Base-by-base conservation (phyloP, 202 grass and related monocot genomes). In the Brachypodium distachyon region DNA sequence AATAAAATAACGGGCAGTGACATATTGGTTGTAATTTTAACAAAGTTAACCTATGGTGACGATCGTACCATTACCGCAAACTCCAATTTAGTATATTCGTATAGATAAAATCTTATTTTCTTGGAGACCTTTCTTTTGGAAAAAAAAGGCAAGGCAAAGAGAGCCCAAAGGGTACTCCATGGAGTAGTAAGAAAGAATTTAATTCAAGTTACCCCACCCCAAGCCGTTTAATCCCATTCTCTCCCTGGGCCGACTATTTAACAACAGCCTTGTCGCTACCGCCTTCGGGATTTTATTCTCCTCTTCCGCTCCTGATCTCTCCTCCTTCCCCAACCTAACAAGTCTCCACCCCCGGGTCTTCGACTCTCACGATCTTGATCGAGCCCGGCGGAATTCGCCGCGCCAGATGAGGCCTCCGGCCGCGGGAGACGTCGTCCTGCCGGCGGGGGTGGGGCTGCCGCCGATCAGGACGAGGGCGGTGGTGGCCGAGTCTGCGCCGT, bases 241-340 rank as follows among this genome's bases (percentile, higher is more conserved):
- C 25, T 83, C 21, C 21, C 42, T 23, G 28, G 39, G 4, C 13
- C 13, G 31, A 81, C 71, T 88, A 88, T 88, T 88, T 88, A 88
- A 88, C 77, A 88, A 88, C 77, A 51, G 56, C 48, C 55, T 78
- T 87, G 79, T 3, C 79, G 85, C 85, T 6, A 59, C 84, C 66
- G 72, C 65, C 57, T 55, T 47, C 22, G 23, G 23, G 64, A 25
- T 25, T 36, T 31, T 6, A 11, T 53, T 78, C 33, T 19, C 53
- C 4, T 38, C 44, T 26, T 6, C 4, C 21, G 7, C 33, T 72
- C 64, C 18, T 28, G 40, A 19, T n/a, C 33, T 47, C 44, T 46
- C 17, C 71, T 28, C 43, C 48, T 19, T 26, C 46, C 73, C 2
- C 49, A 59, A 73, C 73, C 27, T 1, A 46, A 61, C n/a, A n/a